phyloP scores from a whole-genome alignment of 352 stramenopile species.

The Salisapilia sapeloensis region DNA sequence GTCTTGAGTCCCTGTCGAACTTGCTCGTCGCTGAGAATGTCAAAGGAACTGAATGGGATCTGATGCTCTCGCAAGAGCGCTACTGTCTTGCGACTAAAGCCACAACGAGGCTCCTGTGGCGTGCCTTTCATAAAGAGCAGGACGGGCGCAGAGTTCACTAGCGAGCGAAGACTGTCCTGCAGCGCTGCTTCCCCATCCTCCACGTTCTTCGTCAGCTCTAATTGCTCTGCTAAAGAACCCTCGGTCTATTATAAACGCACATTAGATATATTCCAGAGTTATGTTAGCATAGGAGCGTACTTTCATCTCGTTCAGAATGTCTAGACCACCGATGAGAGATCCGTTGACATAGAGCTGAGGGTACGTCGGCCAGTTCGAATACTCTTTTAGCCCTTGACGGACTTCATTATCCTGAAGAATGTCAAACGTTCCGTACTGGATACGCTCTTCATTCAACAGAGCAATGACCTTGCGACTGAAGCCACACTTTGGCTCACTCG shows the following conservation, averaged over 20 bases:
- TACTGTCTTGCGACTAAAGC: slow-evolving; percentile 89
- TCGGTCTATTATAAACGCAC: slow-evolving; percentile 11
- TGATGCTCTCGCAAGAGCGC: slow-evolving; percentile 82
- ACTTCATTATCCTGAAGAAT: slow-evolving; percentile 95
- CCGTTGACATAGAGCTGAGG: slow-evolving; percentile 97
- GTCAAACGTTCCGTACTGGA: slow-evolving; percentile 93
- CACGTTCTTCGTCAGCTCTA: slow-evolving; percentile 54
- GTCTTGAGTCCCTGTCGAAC: slow-evolving; percentile 93
- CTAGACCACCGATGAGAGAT: slow-evolving; percentile 90
- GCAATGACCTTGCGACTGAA: slow-evolving; percentile 91
- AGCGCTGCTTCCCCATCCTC: slow-evolving; percentile 62
- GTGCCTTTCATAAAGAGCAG: slow-evolving; percentile 94
- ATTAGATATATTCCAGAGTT: background rate
- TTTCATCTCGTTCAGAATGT: slow-evolving; percentile 96
- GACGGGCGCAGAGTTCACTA: slow-evolving; percentile 81
- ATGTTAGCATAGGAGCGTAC: slow-evolving; percentile 3
- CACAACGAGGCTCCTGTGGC: slow-evolving; percentile 81
- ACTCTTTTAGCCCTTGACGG: slow-evolving; percentile 92
- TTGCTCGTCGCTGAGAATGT: slow-evolving; percentile 88
- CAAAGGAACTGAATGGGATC: slow-evolving; percentile 89
- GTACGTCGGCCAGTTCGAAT: slow-evolving; percentile 97
- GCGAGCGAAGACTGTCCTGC: slow-evolving; percentile 62
- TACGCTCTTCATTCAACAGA: slow-evolving; percentile 84
- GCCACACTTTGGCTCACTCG: slow-evolving; percentile 88
- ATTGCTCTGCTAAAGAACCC: slow-evolving; percentile 59